Conservation (phyloP, 2,329 filamentous ascomycete species). For the Pseudogymnoascus sp. region DNA sequence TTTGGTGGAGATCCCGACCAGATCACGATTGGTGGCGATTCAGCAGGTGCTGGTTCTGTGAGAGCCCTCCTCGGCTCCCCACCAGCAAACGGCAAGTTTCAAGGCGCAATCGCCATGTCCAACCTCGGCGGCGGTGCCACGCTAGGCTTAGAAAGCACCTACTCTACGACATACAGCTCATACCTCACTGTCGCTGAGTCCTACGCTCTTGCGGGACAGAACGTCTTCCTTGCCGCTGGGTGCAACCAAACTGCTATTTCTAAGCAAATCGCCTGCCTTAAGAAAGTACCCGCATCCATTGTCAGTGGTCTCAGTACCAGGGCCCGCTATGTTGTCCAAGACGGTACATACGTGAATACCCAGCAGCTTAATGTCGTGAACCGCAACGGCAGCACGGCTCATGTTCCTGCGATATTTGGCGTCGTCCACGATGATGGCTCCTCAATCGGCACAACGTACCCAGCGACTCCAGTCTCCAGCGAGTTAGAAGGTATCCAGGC, state of each 20-base stretch:
- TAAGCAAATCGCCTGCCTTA: constrained; percentile 38
- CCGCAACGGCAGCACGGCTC: constrained; percentile 35
- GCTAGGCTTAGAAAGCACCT: constrained; percentile 37
- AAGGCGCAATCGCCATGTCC: constrained; percentile 39
- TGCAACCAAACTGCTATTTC: constrained; percentile 36
- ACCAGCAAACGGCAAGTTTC: constrained; percentile 37
- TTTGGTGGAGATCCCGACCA: constrained; percentile 38
- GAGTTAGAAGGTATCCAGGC: constrained; percentile 35
- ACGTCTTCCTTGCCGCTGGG: constrained; percentile 39
- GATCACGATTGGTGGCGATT: constrained; percentile 43
- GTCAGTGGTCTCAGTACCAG: background rate
- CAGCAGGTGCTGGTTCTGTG: constrained; percentile 41
- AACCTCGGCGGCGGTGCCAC: constrained; percentile 44
- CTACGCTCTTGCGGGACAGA: constrained; percentile 38
- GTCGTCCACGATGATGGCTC: constrained; percentile 41
- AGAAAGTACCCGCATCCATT: constrained; percentile 30
- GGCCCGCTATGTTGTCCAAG: constrained; percentile 45
- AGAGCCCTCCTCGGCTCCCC: constrained; percentile 40
- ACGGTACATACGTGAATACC: constrained; percentile 42
- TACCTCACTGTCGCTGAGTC: constrained; percentile 44
- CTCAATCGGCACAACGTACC: constrained; percentile 38
- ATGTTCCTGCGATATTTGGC: constrained; percentile 45
- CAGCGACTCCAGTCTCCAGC: constrained; percentile 33
- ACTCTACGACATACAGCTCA: constrained; percentile 44
- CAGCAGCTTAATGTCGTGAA: constrained; percentile 36